phyloP scores from a whole-genome alignment of 257 asterid species.

The Scutellaria minor region DNA sequence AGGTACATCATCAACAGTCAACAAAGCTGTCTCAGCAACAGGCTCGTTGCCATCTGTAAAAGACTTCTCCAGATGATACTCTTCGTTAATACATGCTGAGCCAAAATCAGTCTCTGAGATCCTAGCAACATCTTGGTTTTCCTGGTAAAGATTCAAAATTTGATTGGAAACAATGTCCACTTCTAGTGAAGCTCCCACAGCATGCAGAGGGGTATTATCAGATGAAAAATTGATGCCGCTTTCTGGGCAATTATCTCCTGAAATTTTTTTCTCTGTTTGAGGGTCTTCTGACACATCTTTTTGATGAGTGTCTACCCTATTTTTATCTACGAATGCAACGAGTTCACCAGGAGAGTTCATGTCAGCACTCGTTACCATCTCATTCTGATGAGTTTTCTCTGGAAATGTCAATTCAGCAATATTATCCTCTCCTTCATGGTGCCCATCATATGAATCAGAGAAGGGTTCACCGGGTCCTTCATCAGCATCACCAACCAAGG shows the following conservation, averaged over 20 bases:
- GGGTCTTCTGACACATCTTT: constrained; percentile 31
- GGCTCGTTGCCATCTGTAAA: constrained; percentile 26
- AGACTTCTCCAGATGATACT: constrained; percentile 27
- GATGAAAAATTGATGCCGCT: constrained; percentile 27
- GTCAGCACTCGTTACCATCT: constrained; percentile 19
- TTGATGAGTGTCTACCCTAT: constrained; percentile 31
- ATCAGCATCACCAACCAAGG: constrained; percentile 34
- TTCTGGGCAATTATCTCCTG: constrained; percentile 32
- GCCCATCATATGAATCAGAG: constrained; percentile 40
- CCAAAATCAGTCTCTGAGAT: constrained; percentile 8
- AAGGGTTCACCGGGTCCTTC: constrained; percentile 35
- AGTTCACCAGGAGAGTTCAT: constrained; percentile 35
- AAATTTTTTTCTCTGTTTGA: constrained; percentile 37
- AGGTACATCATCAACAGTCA: constrained; percentile 24
- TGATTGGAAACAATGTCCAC: constrained; percentile 23
- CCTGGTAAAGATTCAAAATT: constrained; percentile 21
- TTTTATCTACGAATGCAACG: constrained; percentile 35
- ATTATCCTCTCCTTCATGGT: constrained; percentile 28
- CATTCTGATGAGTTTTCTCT: constrained; percentile 28
- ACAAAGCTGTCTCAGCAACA: constrained; percentile 23
- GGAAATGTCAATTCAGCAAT: constrained; percentile 30
- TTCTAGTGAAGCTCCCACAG: constrained; percentile 29
- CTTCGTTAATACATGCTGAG: constrained; percentile 1
- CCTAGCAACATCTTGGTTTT: constrained; percentile 21
- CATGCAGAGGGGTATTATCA: constrained; percentile 31